Evolutionary conservation across 768 basidiomycete species (phyloP).

Genomic region (Russula virescens): DNA sequence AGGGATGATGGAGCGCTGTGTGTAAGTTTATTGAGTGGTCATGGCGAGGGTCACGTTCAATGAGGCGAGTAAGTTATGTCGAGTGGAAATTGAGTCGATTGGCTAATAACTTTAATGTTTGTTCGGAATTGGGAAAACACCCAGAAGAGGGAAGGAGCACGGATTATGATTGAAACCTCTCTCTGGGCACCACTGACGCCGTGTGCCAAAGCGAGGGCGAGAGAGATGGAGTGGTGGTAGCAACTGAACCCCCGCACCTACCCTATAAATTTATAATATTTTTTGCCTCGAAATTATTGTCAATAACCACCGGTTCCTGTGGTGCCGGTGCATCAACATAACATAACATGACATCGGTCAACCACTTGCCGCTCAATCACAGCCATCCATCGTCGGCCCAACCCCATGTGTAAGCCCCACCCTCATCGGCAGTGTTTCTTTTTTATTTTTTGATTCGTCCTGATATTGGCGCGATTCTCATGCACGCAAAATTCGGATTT

Average conservation of each 20-base stretch:
- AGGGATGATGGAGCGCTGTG: slow-evolving; percentile 19
- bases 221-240: no score
- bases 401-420: slow-evolving; percentile 14
- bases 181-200: background rate
- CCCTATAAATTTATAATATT: background rate
- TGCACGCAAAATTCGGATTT: background rate
- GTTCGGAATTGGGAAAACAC: background rate
- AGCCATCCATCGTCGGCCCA: no score
- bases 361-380: no score
- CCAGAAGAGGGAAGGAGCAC: background rate
- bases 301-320: background rate
- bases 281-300: background rate
- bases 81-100: slow-evolving; percentile 17
- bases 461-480: background rate
- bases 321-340: background rate
- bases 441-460: background rate
- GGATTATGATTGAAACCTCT: background rate
- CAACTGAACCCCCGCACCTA: no score
- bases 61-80: slow-evolving; percentile 9
- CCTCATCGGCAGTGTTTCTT: background rate
- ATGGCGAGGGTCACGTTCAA: slow-evolving; percentile 34
- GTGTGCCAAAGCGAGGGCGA: background rate
- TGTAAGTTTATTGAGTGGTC: slow-evolving; percentile 34
- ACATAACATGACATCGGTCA: background rate
- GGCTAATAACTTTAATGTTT: slow-evolving; percentile 6